Evolutionary conservation across 2,329 filamentous ascomycete species (phyloP).

Genomic region (Dactylellina drechsleri): DNA sequence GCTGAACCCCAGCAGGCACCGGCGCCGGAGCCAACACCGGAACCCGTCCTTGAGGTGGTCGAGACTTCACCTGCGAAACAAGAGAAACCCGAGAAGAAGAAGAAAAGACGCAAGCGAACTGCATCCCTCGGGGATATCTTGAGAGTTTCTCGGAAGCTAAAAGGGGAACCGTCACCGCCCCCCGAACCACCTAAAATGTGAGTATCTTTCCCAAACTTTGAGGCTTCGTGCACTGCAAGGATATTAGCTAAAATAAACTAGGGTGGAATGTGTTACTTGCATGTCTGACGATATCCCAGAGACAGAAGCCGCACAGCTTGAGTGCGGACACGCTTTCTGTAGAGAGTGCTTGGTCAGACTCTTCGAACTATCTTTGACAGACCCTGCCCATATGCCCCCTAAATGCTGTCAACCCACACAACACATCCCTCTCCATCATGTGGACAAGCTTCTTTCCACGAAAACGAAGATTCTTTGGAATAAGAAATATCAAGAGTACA

Average conservation of each 20-base stretch:
- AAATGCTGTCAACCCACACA: conserved; percentile 76
- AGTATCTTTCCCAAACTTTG: conserved; percentile 3
- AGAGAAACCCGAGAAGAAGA: conserved; percentile 17
- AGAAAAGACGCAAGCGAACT: conserved; percentile 40
- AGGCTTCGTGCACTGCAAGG: background rate
- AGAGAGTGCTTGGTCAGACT: conserved; percentile 76
- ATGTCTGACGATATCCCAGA: conserved; percentile 73
- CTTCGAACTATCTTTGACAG: conserved; percentile 79
- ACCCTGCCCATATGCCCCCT: conserved; percentile 85
- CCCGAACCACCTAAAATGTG: conserved; percentile 44
- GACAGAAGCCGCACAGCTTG: conserved; percentile 73
- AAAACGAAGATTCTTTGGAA: conserved; percentile 73
- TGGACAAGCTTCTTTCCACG: conserved; percentile 74
- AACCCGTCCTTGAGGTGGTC: conserved; percentile 1
- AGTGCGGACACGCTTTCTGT: conserved; percentile 85
- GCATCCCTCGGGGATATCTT: conserved; percentile 52
- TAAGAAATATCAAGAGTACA: conserved; percentile 79
- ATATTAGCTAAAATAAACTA: conserved; percentile 60
- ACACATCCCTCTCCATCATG: conserved; percentile 78
- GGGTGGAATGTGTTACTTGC: conserved; percentile 78
- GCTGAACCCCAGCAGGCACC: background rate
- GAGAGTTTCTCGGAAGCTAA: conserved; percentile 37
- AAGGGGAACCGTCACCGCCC: conserved; percentile 28
- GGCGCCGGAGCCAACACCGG: background rate
- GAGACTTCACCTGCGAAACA: conserved; percentile 13